Evolutionary conservation across 768 basidiomycete genomes (phyloP).

Genomic region (Pholiota molesta): DNA sequence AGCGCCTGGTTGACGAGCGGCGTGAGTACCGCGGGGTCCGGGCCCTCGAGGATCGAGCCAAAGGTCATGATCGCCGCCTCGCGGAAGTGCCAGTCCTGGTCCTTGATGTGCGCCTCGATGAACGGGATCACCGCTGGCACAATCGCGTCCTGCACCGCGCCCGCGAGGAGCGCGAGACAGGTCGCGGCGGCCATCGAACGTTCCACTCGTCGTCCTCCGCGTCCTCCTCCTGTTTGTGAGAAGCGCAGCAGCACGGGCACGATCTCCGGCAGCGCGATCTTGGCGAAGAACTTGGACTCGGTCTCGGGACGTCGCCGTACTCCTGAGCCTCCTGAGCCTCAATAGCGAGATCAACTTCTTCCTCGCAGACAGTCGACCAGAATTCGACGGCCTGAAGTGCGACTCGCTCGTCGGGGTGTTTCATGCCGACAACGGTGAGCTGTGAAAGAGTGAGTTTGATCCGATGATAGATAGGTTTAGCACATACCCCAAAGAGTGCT

Average conservation of each 20-base stretch:
- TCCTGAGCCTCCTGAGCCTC: conserved; percentile 93
- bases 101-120: conserved; percentile 95
- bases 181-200: conserved; percentile 96
- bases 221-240: conserved; percentile 91
- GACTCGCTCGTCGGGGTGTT: conserved; percentile 86
- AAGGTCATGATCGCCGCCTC: conserved; percentile 99
- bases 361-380: conserved; percentile 99
- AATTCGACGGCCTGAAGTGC: conserved; percentile 98
- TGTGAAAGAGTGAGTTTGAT: conserved; percentile 34
- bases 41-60: conserved; percentile 96
- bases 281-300: conserved; percentile 91
- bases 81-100: conserved; percentile 90
- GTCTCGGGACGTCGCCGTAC: conserved; percentile 83
- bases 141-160: conserved; percentile 87
- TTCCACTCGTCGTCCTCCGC: conserved; percentile 99
- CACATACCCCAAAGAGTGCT: conserved; percentile 90
- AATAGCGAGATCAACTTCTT: conserved; percentile 90
- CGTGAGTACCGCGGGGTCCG: conserved; percentile 83
- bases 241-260: conserved; percentile 89
- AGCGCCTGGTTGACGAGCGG: conserved; percentile 94
- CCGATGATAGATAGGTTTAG: conserved; percentile 2
- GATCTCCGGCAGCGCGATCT: conserved; percentile 93
- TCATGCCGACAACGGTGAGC: conserved; percentile 98
- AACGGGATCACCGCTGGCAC: conserved; percentile 95
- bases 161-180: conserved; percentile 85